Evolutionary conservation across 2,329 filamentous ascomycete species (phyloP), one percentile per base, ranked within the genome.

Genomic region (Aspergillus sp.): DNA sequence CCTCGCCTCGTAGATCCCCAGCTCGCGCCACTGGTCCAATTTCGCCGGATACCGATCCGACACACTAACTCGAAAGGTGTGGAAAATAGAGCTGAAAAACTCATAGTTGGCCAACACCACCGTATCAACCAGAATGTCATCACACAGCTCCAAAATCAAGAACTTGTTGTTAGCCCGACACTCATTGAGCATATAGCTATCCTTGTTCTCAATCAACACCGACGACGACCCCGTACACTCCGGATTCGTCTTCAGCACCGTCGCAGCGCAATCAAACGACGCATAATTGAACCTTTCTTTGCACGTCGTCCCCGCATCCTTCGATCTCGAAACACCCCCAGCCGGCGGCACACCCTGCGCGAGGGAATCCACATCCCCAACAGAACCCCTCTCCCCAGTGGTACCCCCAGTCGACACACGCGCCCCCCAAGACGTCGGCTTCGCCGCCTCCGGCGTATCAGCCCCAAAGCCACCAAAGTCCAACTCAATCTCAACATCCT

Each of bases 231-330:
- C 96, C 75, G 95, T 96, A 58, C 91, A 90, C 63, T 93, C 89
- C 3, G 86, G 82, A 71, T 96, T 96, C 2, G 91, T 91, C 80
- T 98, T 98, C 63, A 96, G 82, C 27, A 98, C 87, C 0, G 92
- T 97, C 11, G 95, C 95, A 10, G 95, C 95, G 62, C 92, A 96
- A 75, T 99, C 95, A 71, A 98, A 98, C 0, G 94, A 98, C 6
- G 95, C 92, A 77, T 96, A 99, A 57, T 96, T 98, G 77, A 96
- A 97, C 48, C 95, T 85, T 77, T 98, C 95, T 77, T 98, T 98
- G 83, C 94, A 97, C 0, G 95, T 99, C 75, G 91, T 96, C 7
- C 95, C 95, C 3, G 95, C 95, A 75, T 98, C 93, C 75, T 96
- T 97, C 72, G 90, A 92, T 39, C 91, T 85, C 62, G 87, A 83